These are phyloP conservation scores for Boletus edulis DNA, from an alignment of 768 basidiomycete genomes.

Conservation along the genomic window DNA sequence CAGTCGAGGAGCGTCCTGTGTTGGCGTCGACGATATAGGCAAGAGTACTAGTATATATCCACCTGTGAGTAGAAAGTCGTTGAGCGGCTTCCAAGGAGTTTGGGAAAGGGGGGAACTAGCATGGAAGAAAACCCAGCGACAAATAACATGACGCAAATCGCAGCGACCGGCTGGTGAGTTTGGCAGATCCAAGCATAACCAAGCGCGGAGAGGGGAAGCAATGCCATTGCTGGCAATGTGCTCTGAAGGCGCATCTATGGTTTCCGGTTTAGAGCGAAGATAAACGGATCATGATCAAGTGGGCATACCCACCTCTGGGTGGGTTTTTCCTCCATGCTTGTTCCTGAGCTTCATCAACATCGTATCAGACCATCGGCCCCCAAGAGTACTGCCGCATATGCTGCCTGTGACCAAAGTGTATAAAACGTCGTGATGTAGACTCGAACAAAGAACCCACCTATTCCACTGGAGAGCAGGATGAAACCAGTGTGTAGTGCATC, in stretches of 20 bases:
- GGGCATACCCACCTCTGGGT: slow-evolving; percentile 56
- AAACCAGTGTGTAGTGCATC: slow-evolving; percentile 71
- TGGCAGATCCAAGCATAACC: slow-evolving; percentile 77
- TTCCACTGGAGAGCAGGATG: slow-evolving; percentile 70
- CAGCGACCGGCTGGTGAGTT: slow-evolving; percentile 61
- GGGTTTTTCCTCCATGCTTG: slow-evolving; percentile 41
- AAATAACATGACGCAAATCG: slow-evolving; percentile 71
- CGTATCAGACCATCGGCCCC: slow-evolving; percentile 57
- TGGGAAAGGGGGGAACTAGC: neutral
- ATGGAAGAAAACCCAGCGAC: slow-evolving; percentile 62
- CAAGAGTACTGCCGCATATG: slow-evolving; percentile 52
- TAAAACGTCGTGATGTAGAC: neutral
- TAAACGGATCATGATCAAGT: neutral
- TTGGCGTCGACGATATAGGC: slow-evolving; percentile 90
- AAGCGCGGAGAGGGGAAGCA: slow-evolving; percentile 54
- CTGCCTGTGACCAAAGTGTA: slow-evolving; percentile 33
- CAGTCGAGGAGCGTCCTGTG: slow-evolving; percentile 73
- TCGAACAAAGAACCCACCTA: slow-evolving; percentile 41
- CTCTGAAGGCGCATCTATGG: slow-evolving; percentile 69
- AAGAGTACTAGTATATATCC: slow-evolving; percentile 64
- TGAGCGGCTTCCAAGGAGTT: neutral
- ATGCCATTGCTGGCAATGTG: slow-evolving; percentile 52
- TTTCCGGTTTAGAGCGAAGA: neutral
- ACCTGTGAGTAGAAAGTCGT: slow-evolving; percentile 27
- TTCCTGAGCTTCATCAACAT: slow-evolving; percentile 40